These are phyloP conservation scores for Naganishia vaughanmartiniae DNA, from an alignment of 768 basidiomycete genomes.

Conservation along the genomic window DNA sequence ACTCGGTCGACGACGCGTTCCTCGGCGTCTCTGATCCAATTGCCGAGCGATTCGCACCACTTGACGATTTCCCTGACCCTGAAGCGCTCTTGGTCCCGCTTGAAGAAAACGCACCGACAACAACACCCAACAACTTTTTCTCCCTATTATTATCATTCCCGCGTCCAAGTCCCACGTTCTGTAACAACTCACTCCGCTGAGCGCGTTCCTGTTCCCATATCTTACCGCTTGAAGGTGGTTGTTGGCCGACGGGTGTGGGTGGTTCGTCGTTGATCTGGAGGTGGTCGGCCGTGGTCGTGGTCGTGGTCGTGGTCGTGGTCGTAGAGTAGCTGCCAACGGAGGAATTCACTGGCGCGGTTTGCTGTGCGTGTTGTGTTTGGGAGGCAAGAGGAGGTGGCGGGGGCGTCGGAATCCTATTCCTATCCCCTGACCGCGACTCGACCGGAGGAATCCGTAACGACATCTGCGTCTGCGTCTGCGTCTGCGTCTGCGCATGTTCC, in stretches of 20 bases:
- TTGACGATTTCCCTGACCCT: constrained; percentile 33
- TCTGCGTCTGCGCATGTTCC: no score
- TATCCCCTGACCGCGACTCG: not conserved
- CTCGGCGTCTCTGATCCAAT: constrained; percentile 22
- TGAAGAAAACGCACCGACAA: constrained; percentile 26
- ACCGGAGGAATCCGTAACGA: not conserved
- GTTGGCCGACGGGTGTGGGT: not conserved
- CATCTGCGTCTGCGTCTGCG: no score
- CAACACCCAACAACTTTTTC: constrained; percentile 34
- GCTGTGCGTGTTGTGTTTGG: not conserved
- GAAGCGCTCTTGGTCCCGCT: constrained; percentile 31
- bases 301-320: not conserved
- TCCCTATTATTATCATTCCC: not conserved
- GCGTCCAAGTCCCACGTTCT: not conserved
- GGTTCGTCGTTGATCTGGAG: not conserved
- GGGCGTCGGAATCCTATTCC: not conserved
- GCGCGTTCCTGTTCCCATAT: constrained; percentile 27
- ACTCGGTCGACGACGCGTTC: constrained; percentile 25
- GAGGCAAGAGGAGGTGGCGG: not conserved
- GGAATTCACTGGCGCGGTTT: not conserved
- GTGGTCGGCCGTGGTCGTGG: constrained; percentile 27
- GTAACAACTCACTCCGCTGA: constrained; percentile 14
- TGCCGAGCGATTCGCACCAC: not conserved
- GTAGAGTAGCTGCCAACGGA: not conserved
- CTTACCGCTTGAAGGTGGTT: constrained; percentile 27